Evolutionary conservation across 345 rosid species (phyloP), one percentile per base, ranked within the genome.

Genomic region (Pugionium cornutum): DNA sequence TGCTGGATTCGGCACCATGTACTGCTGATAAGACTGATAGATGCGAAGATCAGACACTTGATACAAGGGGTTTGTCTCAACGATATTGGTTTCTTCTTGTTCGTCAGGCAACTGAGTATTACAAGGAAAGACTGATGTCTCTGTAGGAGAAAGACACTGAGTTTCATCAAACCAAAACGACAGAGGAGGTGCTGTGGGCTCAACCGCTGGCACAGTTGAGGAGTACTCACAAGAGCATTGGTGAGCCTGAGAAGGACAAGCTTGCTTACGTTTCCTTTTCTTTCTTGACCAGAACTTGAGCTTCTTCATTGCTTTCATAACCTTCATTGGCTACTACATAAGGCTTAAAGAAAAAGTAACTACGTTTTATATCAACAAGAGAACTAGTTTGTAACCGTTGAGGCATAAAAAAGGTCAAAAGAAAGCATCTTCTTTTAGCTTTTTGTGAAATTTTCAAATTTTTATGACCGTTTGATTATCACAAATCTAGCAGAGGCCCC

Each of bases 171-270:
- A 71, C 90, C 94, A 84, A 2, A 83, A 78, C 1, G 86, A 78
- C 33, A 80, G 53, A 7, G 85, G 85, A 9, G 88, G 90, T 10
- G 88, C 94, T 3, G 88, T 81, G 25, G 89, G 94, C 76, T 78
- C 82, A 48, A 64, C 45, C 63, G 46, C 61, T 27, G 43, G 45
- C 10, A 7, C 30, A 18, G 44, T 0, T 0, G 81, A 47, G 27
- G 76, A 31, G 54, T 29, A 69, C 30, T 77, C 70, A 76, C 70
- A 69, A 42, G 70, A 69, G 54, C 55, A 58, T 6, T 60, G 66
- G 45, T 70, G 69, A 7, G 78, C 7, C 7, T 74, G 46, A 6
- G 78, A 50, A 32, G 61, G 41, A 18, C 58, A 33, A 29, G 44
- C 43, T 11, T 68, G 68, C 44, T 72, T 62, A 2, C 62, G 64